Conservation (phyloP, 2,329 filamentous ascomycete genomes). For the Saccharata proteae region DNA sequence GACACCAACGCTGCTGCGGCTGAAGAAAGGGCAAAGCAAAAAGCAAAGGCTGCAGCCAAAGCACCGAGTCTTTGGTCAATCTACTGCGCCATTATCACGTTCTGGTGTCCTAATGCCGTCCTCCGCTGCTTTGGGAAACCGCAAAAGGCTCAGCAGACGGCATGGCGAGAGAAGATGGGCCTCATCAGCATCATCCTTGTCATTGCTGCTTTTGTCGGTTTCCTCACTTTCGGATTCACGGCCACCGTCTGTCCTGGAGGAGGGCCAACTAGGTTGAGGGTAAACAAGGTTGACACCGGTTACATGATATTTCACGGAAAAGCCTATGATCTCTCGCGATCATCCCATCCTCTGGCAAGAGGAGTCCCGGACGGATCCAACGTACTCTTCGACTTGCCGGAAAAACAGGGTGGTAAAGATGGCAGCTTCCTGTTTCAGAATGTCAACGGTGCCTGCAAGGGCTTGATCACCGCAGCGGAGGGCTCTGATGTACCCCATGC, state of each 20-base stretch:
- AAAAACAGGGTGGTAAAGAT: constrained; percentile 76
- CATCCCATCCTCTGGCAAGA: constrained; percentile 65
- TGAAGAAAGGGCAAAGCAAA: constrained; percentile 48
- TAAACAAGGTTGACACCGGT: constrained; percentile 68
- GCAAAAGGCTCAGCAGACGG: constrained; percentile 73
- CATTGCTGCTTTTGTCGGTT: constrained; percentile 84
- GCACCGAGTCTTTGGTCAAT: constrained; percentile 89
- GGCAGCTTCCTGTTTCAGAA: constrained; percentile 97
- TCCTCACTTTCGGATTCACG: constrained; percentile 93
- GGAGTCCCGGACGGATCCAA: constrained; percentile 67
- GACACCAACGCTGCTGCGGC: constrained; percentile 43
- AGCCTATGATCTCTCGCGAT: constrained; percentile 71
- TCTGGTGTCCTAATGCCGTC: constrained; percentile 82
- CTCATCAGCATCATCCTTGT: constrained; percentile 83
- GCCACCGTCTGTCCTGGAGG: constrained; percentile 69
- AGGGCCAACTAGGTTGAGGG: constrained; percentile 53
- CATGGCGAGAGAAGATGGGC: constrained; percentile 97
- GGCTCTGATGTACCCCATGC: constrained; percentile 73
- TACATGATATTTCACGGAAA: constrained; percentile 96
- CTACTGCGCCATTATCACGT: constrained; percentile 87
- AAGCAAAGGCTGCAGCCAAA: constrained; percentile 51
- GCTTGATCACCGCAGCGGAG: constrained; percentile 59
- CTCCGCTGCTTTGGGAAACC: constrained; percentile 77
- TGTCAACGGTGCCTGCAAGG: constrained; percentile 94
- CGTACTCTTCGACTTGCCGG: constrained; percentile 73